Evolutionary conservation across 2,329 filamentous ascomycete species (phyloP), one percentile per base, ranked within the genome.

Genomic region (Parasarocladium wereldwijsianum): DNA sequence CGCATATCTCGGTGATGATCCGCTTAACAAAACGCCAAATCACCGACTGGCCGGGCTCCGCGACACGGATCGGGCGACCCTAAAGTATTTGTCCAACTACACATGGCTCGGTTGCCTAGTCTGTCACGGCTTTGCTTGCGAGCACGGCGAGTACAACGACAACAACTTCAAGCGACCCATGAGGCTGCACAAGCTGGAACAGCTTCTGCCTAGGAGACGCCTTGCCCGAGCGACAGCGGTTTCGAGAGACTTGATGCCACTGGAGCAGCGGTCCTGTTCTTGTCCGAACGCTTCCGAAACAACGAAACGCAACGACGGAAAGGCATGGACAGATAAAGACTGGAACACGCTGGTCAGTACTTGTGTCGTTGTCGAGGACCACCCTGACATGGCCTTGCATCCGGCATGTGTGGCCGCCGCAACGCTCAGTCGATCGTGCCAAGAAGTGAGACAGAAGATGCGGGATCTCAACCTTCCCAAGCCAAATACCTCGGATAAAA

Each of bases 61-160:
- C n/a, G n/a, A n/a, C n/a, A n/a, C n/a, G n/a, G n/a, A n/a, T n/a
- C n/a, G n/a, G n/a, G 59, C 62, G 64, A 28, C 71, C 64, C 2
- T n/a, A n/a, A n/a, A n/a, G n/a, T n/a, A n/a, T n/a, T n/a, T n/a
- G n/a, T n/a, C n/a, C n/a, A n/a, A n/a, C n/a, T 70, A 71, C 40
- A 59, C 60, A 18, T 55, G 66, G 8, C 54, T 73, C 11, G 64
- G 64, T 9, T 74, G 69, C 39, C 47, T 70, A n/a, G 62, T 71
- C 30, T 74, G 69, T 46, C 66, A 60, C 40, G 65, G 65, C 29
- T 63, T 72, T 43, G 70, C 67, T 9, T 74, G 69, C 35, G 69
- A 73, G 40, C 69, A 74, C 37, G 69, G 68, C 26, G 67, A 71
- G 32, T 71, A 70, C 30, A 63, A 68, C 32, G 61, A 64, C 29